Conservation (phyloP, 2,329 filamentous ascomycete genomes). For the Ceratocystis cacaofunesta region DNA sequence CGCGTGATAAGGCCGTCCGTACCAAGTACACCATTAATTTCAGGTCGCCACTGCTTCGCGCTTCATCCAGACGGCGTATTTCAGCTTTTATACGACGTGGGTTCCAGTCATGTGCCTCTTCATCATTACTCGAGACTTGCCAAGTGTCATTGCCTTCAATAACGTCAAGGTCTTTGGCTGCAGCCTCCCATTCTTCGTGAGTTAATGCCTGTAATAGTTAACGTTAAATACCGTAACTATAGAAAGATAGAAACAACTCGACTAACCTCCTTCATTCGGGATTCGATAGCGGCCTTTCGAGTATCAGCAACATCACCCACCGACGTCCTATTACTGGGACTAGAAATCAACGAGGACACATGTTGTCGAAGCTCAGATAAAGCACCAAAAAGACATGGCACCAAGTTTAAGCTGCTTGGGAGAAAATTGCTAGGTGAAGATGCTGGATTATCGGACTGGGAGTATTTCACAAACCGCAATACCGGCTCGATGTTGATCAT, state of each 20-base stretch:
- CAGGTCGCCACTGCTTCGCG: constrained; percentile 56
- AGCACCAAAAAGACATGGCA: neutral
- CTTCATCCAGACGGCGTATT: constrained; percentile 59
- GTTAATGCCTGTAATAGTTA: constrained; percentile 42
- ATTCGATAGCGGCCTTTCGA: neutral
- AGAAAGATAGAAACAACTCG: too few relatives aligned
- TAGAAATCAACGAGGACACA: neutral
- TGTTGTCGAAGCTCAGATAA: neutral
- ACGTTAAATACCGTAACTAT: neutral
- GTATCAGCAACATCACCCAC: neutral
- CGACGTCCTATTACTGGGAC: too few relatives aligned
- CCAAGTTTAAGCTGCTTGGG: neutral
- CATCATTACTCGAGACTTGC: constrained; percentile 41
- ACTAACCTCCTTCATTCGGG: constrained; percentile 12
- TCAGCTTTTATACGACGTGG: constrained; percentile 51
- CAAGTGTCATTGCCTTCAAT: constrained; percentile 69
- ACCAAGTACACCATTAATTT: constrained; percentile 65
- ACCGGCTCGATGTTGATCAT: neutral
- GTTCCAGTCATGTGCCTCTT: constrained; percentile 48
- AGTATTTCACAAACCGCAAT: neutral
- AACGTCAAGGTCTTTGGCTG: constrained; percentile 61
- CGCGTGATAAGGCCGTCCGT: constrained; percentile 63
- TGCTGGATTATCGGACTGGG: neutral
- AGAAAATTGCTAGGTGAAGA: neutral
- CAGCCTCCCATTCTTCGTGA: constrained; percentile 56